Conservation (phyloP, 2,329 filamentous ascomycete species). For the Hypoxylon rubiginosum region DNA sequence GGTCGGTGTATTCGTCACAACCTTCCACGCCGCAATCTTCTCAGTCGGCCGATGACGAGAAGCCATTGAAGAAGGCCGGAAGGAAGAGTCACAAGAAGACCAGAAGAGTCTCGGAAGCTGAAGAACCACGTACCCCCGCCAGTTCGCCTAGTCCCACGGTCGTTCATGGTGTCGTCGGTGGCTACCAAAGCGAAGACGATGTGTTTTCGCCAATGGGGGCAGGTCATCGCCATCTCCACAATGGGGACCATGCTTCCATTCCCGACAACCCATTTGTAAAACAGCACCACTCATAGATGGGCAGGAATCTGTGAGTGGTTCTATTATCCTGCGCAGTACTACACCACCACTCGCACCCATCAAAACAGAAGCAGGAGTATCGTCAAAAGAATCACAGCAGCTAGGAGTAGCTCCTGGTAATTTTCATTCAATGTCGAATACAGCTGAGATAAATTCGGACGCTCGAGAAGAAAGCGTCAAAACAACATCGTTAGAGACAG, state of each 20-base stretch:
- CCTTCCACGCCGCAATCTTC: no score
- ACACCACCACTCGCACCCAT: background rate
- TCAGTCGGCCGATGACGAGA: no score
- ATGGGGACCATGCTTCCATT: no score
- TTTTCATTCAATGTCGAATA: background rate
- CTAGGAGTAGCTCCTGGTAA: constrained; percentile 5
- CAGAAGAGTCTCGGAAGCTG: background rate
- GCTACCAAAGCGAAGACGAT: constrained; percentile 15
- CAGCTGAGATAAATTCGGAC: background rate
- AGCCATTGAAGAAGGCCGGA: background rate
- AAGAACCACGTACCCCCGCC: background rate
- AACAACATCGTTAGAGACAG: background rate
- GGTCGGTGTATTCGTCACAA: constrained; percentile 12
- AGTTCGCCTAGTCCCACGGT: background rate
- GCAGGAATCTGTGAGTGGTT: constrained; percentile 44
- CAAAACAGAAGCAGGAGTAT: constrained; percentile 5
- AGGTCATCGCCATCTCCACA: no score
- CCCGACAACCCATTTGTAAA: constrained; percentile 29
- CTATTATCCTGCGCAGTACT: constrained; percentile 18
- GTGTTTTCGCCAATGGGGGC: background rate
- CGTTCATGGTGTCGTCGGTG: background rate
- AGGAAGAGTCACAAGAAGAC: no score
- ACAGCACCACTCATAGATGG: constrained; percentile 39
- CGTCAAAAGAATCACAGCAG: constrained; percentile 4
- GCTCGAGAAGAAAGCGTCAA: no score